Evolutionary conservation across 352 stramenopile species (phyloP), one percentile per base, ranked within the genome.

Genomic region (Pythium phragmiticola): DNA sequence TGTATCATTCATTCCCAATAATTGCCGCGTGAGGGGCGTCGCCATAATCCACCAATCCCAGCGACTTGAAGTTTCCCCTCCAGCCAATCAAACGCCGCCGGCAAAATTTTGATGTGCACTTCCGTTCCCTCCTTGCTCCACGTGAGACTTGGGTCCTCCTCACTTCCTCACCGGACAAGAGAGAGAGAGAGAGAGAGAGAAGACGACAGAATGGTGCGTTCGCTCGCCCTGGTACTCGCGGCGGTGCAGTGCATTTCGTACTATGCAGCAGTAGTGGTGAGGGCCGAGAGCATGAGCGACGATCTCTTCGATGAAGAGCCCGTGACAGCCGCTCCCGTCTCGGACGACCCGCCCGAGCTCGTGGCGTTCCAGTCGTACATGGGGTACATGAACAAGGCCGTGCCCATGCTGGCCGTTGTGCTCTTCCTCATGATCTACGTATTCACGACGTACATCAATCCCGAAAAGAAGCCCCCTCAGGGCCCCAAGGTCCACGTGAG

Each of bases 401-500:
- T 71, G 53, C 65, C 65, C 8, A 16, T 71, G 19, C 37, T 66
- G 3, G 65, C 57, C 9, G 26, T 43, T 0, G 34, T 42, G 14
- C 33, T 71, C 26, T 42, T 71, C 17, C 13, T 66, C 11, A 52
- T 71, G 7, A 30, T 71, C 9, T 71, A 71, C 58, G 63, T 66
- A 47, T 51, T 57, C 42, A 60, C 61, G 49, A 57, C 52, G 14
- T 42, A 21, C 19, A 17, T 60, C 17, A 52, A 66, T 23, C 57
- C 42, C 11, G 48, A 59, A 26, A 63, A 63, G 46, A 55, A 33
- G 34, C 34, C 34, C 4, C 66, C 66, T 23, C 34, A 64, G 34
- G 75, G 77, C 14, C 73, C 62, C 8, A 76, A 73, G 33, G 76
- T 85, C 14, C 82, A 74, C 51, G 80, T 81, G 12, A 80, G 70